Evolutionary conservation across 345 rosid species (phyloP).

Genomic region (Pistacia integerrima): DNA sequence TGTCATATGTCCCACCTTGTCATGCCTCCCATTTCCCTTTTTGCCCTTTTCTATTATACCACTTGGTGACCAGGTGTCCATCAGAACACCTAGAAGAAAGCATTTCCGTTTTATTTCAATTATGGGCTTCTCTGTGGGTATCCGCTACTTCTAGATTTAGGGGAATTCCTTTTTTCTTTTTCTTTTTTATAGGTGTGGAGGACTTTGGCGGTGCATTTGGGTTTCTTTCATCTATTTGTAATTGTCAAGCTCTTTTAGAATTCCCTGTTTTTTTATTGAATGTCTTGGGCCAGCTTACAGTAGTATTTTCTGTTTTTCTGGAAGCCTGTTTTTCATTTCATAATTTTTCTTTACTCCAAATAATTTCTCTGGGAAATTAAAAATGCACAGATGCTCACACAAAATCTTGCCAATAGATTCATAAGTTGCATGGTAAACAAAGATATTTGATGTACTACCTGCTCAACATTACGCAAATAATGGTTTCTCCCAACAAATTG

Average conservation of each 20-base stretch:
- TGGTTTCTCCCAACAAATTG: slow-evolving; percentile 86
- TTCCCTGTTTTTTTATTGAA: not conserved
- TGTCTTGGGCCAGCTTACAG: not conserved
- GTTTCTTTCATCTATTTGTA: too few relatives aligned
- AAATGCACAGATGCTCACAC: not conserved
- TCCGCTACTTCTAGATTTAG: not conserved
- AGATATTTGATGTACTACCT: slow-evolving; percentile 44
- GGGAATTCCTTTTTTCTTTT: not conserved
- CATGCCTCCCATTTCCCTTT: too few relatives aligned
- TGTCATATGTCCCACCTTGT: too few relatives aligned
- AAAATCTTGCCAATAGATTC: not conserved
- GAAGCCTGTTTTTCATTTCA: not conserved
- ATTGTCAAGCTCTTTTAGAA: not conserved
- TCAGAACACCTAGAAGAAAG: too few relatives aligned
- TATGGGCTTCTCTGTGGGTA: not conserved
- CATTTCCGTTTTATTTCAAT: too few relatives aligned
- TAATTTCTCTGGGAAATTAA: too few relatives aligned
- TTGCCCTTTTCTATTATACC: too few relatives aligned
- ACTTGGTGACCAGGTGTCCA: too few relatives aligned
- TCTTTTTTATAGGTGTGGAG: not conserved
- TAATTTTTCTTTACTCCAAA: too few relatives aligned
- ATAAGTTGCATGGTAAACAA: not conserved
- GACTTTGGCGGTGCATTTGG: not conserved
- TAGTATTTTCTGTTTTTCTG: not conserved
- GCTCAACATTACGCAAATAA: slow-evolving; percentile 71